Percentiles rank a stretch among this genome's conserved stretches.
phyloP scores from a whole-genome alignment of 257 asterid species.

The Coffea canephora region DNA sequence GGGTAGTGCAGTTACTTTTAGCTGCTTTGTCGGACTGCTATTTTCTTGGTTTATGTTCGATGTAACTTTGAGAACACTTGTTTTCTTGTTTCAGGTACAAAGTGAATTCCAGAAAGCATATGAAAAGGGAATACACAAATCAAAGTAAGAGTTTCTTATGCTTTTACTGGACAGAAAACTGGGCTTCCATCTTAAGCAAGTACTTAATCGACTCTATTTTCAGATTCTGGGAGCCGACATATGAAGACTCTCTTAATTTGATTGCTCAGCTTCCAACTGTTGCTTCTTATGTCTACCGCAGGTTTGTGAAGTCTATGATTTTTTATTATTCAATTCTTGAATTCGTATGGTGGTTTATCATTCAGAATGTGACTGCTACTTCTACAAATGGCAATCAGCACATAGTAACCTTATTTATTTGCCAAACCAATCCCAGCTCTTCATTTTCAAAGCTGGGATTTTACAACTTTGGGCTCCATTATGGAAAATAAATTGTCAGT shows the following conservation, averaged over 20 bases:
- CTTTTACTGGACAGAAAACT: slow-evolving; percentile 9
- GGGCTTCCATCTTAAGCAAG: slow-evolving; percentile 16
- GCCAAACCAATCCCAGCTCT: neutral
- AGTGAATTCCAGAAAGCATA: slow-evolving; percentile 99
- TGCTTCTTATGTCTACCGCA: slow-evolving; percentile 91
- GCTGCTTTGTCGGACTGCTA: neutral
- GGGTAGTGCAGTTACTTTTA: slow-evolving; percentile 5
- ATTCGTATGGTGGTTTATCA: neutral
- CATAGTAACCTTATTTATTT: neutral
- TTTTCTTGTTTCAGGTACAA: slow-evolving; percentile 55
- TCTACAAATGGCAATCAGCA: too few relatives aligned
- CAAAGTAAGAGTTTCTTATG: slow-evolving; percentile 60
- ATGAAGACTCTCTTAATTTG: slow-evolving; percentile 90
- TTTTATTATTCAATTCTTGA: neutral
- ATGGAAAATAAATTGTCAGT: neutral
- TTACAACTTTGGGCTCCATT: neutral
- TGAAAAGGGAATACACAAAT: slow-evolving; percentile 93
- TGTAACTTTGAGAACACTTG: slow-evolving; percentile 27
- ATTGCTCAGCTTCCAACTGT: slow-evolving; percentile 93
- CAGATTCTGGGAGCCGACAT: slow-evolving; percentile 98
- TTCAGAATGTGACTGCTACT: neutral
- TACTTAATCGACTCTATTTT: slow-evolving; percentile 23
- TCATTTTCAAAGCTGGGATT: neutral
- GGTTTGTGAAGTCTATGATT: slow-evolving; percentile 45
- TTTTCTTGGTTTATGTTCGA: slow-evolving; percentile 10